Conservation (phyloP, 1,284 basidiomycete genomes). For the Boletus hoseneyae region DNA sequence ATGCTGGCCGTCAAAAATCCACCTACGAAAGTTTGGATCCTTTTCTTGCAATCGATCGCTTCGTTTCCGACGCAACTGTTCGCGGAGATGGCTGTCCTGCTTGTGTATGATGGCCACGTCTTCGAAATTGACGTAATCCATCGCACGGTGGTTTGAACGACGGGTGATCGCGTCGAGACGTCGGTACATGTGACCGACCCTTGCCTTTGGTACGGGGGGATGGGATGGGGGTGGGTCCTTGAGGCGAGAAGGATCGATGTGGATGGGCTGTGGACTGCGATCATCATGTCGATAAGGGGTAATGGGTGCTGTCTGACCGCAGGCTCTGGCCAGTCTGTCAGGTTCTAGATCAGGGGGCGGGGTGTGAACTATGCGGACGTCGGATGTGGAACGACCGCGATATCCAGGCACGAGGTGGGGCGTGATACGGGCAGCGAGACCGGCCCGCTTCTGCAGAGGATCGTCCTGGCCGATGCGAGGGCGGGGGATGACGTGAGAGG, state of each 20-base stretch:
- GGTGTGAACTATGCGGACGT: conserved; percentile 21
- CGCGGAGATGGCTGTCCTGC: conserved; percentile 22
- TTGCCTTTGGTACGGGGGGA: conserved; percentile 19
- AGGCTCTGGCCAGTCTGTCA: conserved; percentile 31
- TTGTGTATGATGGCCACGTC: conserved; percentile 21
- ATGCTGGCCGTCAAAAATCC: not conserved
- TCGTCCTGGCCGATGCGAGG: conserved; percentile 12
- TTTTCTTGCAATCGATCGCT: conserved; percentile 21
- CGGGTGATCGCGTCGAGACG: conserved; percentile 27
- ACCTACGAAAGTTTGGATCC: conserved; percentile 30
- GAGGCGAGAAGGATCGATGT: conserved; percentile 4
- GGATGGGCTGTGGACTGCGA: not conserved
- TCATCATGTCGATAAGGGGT: conserved; percentile 11
- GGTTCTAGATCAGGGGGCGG: conserved; percentile 29
- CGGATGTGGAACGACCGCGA: conserved; percentile 26
- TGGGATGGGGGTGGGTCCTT: conserved; percentile 5
- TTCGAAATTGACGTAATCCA: conserved; percentile 28
- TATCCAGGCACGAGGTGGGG: conserved; percentile 13
- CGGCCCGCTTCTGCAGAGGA: conserved; percentile 6
- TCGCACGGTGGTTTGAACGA: conserved; percentile 20
- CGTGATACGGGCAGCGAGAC: conserved; percentile 14
- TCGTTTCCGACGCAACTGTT: conserved; percentile 23
- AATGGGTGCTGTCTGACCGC: conserved; percentile 19
- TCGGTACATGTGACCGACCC: conserved; percentile 24
- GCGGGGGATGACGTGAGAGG: conserved; percentile 13